Evolutionary conservation across 352 stramenopile genomes (phyloP), one percentile per base, ranked within the genome.

Genomic region (Pythium biforme): DNA sequence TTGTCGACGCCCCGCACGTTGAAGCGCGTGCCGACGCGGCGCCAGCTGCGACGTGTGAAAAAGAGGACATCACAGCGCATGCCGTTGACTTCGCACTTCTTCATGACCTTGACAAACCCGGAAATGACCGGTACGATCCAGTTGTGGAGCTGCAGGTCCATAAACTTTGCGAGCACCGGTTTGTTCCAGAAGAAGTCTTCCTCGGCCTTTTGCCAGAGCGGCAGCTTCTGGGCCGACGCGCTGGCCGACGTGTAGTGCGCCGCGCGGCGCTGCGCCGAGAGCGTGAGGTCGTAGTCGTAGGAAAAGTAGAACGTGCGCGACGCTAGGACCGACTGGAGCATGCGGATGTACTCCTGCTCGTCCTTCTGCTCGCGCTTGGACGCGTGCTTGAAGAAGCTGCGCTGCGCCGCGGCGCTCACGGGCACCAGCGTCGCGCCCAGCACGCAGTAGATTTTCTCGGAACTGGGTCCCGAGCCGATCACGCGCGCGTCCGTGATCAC

Each of bases 141-240:
- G 45, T 81, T 74, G 63, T 83, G 64, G 15, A 87, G 61, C 41
- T 82, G 66, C 26, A 74, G 43, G 15, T 80, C 69, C 27, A 89
- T 69, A 62, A 89, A 89, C 47, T 69, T 66, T 25, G 50, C 25
- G 14, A 89, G 53, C 60, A 89, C 66, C 11, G 76, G 77, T 71
- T 96, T 84, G 75, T 98, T 98, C 90, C 90, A 98, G 75, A 97
- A 97, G 68, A 98, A 98, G 31, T 90, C 78, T 25, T 86, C 73
- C 68, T 97, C 90, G n/a, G 85, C 83, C 14, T 77, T 72, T 64
- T 83, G 66, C 68, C 73, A 77, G 34, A 86, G 59, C 20, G 79
- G 84, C 55, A 75, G 60, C 27, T 74, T 63, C 25, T 68, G 52
- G 15, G 56, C 51, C 31, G 51, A 31, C 6, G 50, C 48, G 33